phyloP scores from a whole-genome alignment of 2,329 filamentous ascomycete genomes.

The Mariannaea elegans region DNA sequence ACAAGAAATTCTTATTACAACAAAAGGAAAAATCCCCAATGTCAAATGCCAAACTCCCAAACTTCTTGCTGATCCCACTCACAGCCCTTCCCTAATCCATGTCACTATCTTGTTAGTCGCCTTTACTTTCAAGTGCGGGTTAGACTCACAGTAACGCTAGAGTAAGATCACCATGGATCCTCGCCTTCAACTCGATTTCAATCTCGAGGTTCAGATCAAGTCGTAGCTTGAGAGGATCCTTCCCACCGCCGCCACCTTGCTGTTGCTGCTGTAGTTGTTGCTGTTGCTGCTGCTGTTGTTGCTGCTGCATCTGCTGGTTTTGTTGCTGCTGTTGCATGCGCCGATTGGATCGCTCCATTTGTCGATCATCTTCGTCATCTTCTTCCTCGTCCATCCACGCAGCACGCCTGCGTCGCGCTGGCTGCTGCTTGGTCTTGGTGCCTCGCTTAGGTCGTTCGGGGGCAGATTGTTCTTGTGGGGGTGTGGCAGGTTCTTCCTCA shows the following conservation, averaged over 20 bases:
- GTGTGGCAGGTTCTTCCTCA: constrained; percentile 39
- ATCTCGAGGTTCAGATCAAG: constrained; percentile 85
- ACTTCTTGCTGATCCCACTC: neutral
- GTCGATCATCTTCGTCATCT: constrained; percentile 16
- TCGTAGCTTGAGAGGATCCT: constrained; percentile 66
- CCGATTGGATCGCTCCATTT: neutral
- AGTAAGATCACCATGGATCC: constrained; percentile 85
- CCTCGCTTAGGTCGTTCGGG: constrained; percentile 11
- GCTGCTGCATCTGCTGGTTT: constrained; percentile 29
- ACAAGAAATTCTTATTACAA: neutral
- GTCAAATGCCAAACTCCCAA: neutral
- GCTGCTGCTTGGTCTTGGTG: constrained; percentile 21
- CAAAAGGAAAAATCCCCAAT: neutral
- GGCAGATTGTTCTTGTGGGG: constrained; percentile 17
- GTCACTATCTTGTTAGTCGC: constrained; percentile 39
- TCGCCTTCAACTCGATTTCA: constrained; percentile 85
- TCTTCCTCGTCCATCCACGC: constrained; percentile 37
- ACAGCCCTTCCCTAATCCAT: constrained; percentile 35
- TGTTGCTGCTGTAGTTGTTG: constrained; percentile 27
- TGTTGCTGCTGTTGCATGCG: constrained; percentile 28
- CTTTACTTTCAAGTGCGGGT: constrained; percentile 1
- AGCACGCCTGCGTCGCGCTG: constrained; percentile 28
- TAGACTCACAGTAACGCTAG: constrained; percentile 70
- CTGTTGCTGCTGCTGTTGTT: constrained; percentile 32
- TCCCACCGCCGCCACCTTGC: constrained; percentile 30